Conservation (phyloP, 2,329 filamentous ascomycete genomes). For the Blumeriella jaapii region DNA sequence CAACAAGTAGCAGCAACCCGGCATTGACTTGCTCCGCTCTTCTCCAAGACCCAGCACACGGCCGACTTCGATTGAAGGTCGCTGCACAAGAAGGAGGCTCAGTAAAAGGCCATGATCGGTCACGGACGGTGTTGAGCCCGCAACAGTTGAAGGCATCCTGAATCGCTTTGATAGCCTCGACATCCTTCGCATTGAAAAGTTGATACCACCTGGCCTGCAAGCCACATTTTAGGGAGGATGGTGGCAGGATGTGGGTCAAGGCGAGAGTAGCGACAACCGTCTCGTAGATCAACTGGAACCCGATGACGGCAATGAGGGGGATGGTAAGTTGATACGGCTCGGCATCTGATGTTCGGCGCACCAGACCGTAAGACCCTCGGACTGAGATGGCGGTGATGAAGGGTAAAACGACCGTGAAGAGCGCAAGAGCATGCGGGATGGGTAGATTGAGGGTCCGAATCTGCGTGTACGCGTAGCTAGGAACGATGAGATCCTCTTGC, state of each 20-base stretch:
- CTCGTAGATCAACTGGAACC: conserved; percentile 26
- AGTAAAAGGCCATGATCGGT: conserved; percentile 54
- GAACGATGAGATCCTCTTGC: conserved; percentile 3
- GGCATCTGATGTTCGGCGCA: conserved; percentile 15
- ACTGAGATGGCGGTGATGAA: conserved; percentile 23
- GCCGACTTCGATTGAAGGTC: conserved; percentile 9
- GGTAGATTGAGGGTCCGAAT: conserved; percentile 23
- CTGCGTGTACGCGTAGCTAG: conserved; percentile 23
- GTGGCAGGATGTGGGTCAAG: conserved; percentile 23
- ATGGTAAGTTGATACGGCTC: conserved; percentile 20
- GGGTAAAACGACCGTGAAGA: conserved; percentile 24
- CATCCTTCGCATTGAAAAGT: conserved; percentile 42
- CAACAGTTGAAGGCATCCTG: conserved; percentile 59
- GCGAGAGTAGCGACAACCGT: conserved; percentile 24
- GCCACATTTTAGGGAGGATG: conserved; percentile 33
- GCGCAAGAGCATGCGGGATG: conserved; percentile 22
- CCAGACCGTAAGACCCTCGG: conserved; percentile 15
- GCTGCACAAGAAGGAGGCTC: conserved; percentile 14
- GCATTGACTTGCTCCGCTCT: conserved; percentile 40
- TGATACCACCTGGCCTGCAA: conserved; percentile 45
- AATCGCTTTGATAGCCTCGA: conserved; percentile 40
- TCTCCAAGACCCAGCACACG: conserved; percentile 47
- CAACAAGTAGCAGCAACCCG: conserved; percentile 43
- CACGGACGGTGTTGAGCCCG: conserved; percentile 43
- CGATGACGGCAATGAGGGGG: conserved; percentile 23